phyloP scores from a whole-genome alignment of 2,329 filamentous ascomycete species.

The Nannizziopsis barbatae region DNA sequence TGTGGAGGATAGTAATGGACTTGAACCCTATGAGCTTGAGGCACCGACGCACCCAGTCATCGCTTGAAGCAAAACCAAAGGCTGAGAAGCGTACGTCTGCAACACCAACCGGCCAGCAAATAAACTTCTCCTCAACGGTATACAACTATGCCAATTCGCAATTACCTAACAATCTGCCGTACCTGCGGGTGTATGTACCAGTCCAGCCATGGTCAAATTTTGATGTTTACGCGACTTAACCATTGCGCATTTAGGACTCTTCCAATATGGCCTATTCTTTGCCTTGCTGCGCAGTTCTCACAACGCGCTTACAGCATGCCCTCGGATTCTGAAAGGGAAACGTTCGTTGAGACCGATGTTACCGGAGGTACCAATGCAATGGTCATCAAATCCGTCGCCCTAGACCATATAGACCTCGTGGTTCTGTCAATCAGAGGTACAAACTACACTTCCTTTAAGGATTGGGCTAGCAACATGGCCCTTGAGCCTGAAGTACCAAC shows the following conservation, averaged over 20 bases:
- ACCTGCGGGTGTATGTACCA: slow-evolving; percentile 42
- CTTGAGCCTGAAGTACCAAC: slow-evolving; percentile 53
- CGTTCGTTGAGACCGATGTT: slow-evolving; percentile 61
- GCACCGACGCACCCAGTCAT: slow-evolving; percentile 10
- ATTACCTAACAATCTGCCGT: slow-evolving; percentile 55
- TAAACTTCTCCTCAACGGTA: slow-evolving; percentile 62
- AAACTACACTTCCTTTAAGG: slow-evolving; percentile 64
- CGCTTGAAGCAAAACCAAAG: slow-evolving; percentile 25
- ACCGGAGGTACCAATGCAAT: slow-evolving; percentile 69
- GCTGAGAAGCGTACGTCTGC: slow-evolving; percentile 23
- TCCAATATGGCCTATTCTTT: slow-evolving; percentile 64
- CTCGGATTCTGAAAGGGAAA: slow-evolving; percentile 50
- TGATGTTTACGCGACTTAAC: not conserved
- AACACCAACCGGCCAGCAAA: slow-evolving; percentile 30
- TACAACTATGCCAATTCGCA: slow-evolving; percentile 68
- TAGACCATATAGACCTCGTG: slow-evolving; percentile 66
- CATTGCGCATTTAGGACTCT: slow-evolving; percentile 45
- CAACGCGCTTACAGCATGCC: slow-evolving; percentile 61
- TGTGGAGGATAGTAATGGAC: slow-evolving; percentile 4
- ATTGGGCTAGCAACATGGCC: slow-evolving; percentile 77
- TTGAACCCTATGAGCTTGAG: not conserved
- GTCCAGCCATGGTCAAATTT: not conserved
- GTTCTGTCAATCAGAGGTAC: slow-evolving; percentile 77
- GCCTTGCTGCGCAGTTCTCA: slow-evolving; percentile 67
- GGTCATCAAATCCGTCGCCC: slow-evolving; percentile 68